Conservation (phyloP, 768 basidiomycete species). For the Suillus clintonianus region DNA sequence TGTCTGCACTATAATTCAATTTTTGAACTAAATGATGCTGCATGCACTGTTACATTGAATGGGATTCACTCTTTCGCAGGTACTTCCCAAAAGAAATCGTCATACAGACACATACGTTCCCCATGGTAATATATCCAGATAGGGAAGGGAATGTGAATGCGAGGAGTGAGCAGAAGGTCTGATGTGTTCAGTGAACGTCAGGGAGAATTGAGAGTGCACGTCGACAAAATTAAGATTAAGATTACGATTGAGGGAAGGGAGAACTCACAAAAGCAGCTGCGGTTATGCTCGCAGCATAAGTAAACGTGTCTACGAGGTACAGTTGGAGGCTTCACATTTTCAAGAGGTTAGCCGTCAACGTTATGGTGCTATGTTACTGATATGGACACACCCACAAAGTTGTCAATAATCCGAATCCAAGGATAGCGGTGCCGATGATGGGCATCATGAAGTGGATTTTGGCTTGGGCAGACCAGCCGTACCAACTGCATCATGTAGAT, state of each 20-base stretch:
- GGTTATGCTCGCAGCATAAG: constrained; percentile 50
- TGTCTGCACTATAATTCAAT: too few relatives aligned
- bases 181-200: constrained; percentile 1
- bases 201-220: too few relatives aligned
- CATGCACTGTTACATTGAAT: too few relatives aligned
- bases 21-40: too few relatives aligned
- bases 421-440: constrained; percentile 61
- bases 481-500: constrained; percentile 24
- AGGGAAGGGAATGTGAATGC: constrained; percentile 58
- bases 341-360: too few relatives aligned
- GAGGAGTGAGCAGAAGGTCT: constrained; percentile 62
- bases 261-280: constrained; percentile 58
- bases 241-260: neutral
- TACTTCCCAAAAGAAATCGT: too few relatives aligned
- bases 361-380: neutral
- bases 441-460: constrained; percentile 76
- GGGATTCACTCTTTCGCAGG: too few relatives aligned
- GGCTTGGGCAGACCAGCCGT: constrained; percentile 62
- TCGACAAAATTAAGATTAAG: neutral
- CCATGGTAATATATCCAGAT: too few relatives aligned
- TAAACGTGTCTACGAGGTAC: constrained; percentile 52
- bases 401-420: constrained; percentile 58
- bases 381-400: constrained; percentile 37
- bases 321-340: constrained; percentile 50
- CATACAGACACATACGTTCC: too few relatives aligned